Base-by-base conservation (phyloP, 495 filamentous ascomycete genomes). In the Rhypophila decipiens region DNA sequence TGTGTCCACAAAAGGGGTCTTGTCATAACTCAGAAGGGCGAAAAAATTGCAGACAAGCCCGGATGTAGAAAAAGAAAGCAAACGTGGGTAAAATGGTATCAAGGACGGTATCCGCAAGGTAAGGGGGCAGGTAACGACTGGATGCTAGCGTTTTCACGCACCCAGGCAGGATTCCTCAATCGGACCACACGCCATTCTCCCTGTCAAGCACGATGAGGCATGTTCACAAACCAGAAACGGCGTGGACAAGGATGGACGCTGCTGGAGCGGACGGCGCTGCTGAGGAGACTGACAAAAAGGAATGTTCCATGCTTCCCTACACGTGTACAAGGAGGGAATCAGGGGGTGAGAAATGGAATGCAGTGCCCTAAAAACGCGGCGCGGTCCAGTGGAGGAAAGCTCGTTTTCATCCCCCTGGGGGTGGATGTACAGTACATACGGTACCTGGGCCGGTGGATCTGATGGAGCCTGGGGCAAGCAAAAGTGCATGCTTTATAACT, bases 21-120 rank as follows among this genome's bases (percentile, higher is more conserved):
- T 15, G 9, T 18, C 13, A 13, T 15, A 35, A 35, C 31, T 13
- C 36, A 39, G 9, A 35, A 11, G 31, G 12, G 12, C 31, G 12
- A 35, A 5, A 18, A 39, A 39, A 39, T 1, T 39, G 36, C 36
- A 39, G 20, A 15, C 36, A 9, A 39, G 10, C n/a, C 10, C 42
- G 42, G 24, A 44, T 29, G 42, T 24, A 34, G 42, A 7, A 15
- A 17, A 39, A 21, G 29, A 44, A 44, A 44, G 42, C 42, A 44
- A 44, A 33, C 40, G 40, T 12, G 19, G 13, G 3, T 12, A 42
- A 1, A 9, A 15, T 8, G 5, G n/a, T n/a, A 5, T 17, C 36
- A 39, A 5, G 11, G 36, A 39, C 7, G 9, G 12, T 19, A 34
- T 34, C 9, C 31, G n/a, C 31, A 34, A 34, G 8, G 31, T 31